Evolutionary conservation across 2,329 filamentous ascomycete genomes (phyloP), one percentile per base, ranked within the genome.

Genomic region (Colletotrichum sp.): DNA sequence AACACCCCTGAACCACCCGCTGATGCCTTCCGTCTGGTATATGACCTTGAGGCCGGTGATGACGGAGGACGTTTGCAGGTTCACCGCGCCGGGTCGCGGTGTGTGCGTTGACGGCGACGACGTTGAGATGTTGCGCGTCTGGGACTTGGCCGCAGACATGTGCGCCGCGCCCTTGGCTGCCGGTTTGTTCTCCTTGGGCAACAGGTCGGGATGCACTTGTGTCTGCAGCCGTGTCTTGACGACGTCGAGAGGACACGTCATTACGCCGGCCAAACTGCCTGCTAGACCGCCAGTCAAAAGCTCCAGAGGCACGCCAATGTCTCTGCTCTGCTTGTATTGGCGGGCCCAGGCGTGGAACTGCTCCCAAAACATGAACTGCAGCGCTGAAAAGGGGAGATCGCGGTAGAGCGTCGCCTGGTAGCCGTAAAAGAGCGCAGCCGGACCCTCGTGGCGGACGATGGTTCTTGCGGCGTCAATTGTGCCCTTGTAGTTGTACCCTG

Each of bases 321-420:
- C 95, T 73, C 93, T 91, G 77, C 93, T 94, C 39, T 94, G 92
- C 82, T 94, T 93, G 89, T 94, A 98, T 69, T 92, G 85, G 81
- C 94, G 94, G 1, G 97, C 96, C 89, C 95, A 91, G 62, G 90
- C 92, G 81, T 96, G 95, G 83, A 96, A 96, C 84, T 99, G 95
- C 85, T 99, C 97, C 88, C 98, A 99, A 83, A 99, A 98, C 81
- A 98, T 96, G 85, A 99, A 99, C 82, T 99, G 97, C 13, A 99
- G 87, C 1, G 97, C 97, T 0, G 96, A 99, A 83, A 98, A 99
- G 3, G 97, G 97, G 27, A 99, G 90, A 81, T 99, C 97, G 75
- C 97, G 94, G 86, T 95, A 97, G 5, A 99, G 92, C 0, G 97
- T 99, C 13, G 97, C 97, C 84, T 97, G 97, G 88, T 98, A 99